Percentiles rank a stretch among this genome's conserved stretches.
Evolutionary conservation across 1,284 basidiomycete genomes (phyloP).

Genomic region (Lignosus rhinocerotis): DNA sequence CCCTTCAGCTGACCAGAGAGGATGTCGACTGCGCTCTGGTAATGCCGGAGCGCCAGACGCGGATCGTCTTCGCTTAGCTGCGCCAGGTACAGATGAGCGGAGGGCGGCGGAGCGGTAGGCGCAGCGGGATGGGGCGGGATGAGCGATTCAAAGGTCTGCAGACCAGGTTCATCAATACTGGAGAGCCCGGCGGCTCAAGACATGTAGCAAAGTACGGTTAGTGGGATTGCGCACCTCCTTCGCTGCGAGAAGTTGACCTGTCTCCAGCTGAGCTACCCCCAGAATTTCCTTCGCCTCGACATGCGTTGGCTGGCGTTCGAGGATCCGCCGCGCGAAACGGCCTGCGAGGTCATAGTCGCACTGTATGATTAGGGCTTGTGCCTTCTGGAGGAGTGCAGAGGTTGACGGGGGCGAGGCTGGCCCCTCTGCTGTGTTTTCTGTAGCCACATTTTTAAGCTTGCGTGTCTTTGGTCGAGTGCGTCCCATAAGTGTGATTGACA

Average conservation of each 20-base stretch:
- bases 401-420: conserved; percentile 40
- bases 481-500: conserved; percentile 51
- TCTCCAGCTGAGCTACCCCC: conserved; percentile 77
- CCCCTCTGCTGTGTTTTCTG: conserved; percentile 33
- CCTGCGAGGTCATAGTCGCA: conserved; percentile 83
- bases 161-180: conserved; percentile 1
- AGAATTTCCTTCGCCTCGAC: conserved; percentile 79
- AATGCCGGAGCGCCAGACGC: conserved; percentile 75
- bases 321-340: conserved; percentile 69
- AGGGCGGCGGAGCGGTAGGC: conserved; percentile 66
- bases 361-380: conserved; percentile 77
- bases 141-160: conserved; percentile 66
- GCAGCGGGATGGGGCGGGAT: conserved; percentile 61
- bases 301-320: conserved; percentile 67
- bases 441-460: conserved; percentile 39
- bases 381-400: conserved; percentile 66
- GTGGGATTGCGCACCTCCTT: conserved; percentile 53
- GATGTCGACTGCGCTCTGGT: conserved; percentile 79
- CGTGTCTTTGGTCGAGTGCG: conserved; percentile 59
- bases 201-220: background rate
- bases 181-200: background rate
- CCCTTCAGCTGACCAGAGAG: conserved; percentile 72
- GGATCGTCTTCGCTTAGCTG: conserved; percentile 83
- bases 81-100: conserved; percentile 88
- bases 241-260: conserved; percentile 74